Conservation (phyloP, 176 grass and related monocot genomes). For the Juncus effusus region DNA sequence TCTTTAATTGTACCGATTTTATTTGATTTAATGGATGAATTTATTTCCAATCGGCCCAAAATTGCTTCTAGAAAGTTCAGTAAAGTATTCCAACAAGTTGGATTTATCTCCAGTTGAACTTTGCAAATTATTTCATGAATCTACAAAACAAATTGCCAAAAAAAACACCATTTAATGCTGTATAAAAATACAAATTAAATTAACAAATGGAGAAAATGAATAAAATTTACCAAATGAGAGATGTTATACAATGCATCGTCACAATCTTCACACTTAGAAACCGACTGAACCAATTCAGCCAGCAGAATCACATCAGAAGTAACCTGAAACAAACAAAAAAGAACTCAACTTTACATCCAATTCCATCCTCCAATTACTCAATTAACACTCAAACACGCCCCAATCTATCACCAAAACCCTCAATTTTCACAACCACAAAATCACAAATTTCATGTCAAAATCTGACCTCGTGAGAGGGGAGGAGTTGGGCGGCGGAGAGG, state of each 20-base stretch:
- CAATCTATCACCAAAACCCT: not conserved
- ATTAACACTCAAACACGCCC: not conserved
- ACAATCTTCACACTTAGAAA: conserved; percentile 29
- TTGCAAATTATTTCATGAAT: conserved; percentile 64
- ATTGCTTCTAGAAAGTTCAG: conserved; percentile 66
- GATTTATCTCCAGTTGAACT: conserved; percentile 53
- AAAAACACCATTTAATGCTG: conserved; percentile 16
- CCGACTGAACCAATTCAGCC: conserved; percentile 50
- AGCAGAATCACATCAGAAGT: conserved; percentile 80
- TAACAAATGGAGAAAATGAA: conserved; percentile 16
- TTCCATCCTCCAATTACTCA: not conserved
- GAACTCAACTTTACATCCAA: not conserved
- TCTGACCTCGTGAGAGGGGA: conserved; percentile 77
- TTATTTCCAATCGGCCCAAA: conserved; percentile 38
- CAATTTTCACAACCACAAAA: no score
- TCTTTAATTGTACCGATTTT: conserved; percentile 40
- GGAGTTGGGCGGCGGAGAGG: conserved; percentile 42
- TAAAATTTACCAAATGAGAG: conserved; percentile 63
- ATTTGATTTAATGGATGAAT: conserved; percentile 29
- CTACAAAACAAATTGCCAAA: conserved; percentile 41
- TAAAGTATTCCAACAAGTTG: conserved; percentile 46
- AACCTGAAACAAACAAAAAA: conserved; percentile 38
- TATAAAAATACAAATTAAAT: not conserved
- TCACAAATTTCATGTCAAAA: no score
- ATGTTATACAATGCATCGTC: conserved; percentile 41